Conservation (phyloP, 176 grass and related monocot species). For the Bromus sterilis region DNA sequence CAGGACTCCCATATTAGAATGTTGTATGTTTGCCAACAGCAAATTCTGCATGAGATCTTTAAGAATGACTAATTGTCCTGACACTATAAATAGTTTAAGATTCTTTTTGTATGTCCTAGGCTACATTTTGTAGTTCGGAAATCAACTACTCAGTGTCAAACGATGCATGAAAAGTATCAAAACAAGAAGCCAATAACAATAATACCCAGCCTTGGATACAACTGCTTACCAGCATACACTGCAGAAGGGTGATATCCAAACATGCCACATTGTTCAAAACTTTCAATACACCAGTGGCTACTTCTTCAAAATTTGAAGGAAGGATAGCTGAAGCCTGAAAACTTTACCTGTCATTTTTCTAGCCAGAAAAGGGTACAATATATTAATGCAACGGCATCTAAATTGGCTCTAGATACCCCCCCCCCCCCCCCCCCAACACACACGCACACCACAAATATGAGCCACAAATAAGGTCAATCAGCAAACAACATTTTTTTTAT, state of each 20-base stretch:
- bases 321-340: conserved; percentile 77
- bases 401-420: conserved; percentile 2
- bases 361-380: conserved; percentile 4
- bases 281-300: conserved; percentile 92
- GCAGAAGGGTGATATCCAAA: conserved; percentile 86
- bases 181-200: conserved; percentile 6
- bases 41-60: conserved; percentile 8
- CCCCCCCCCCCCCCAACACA: too few relatives aligned
- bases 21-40: not conserved
- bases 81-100: not conserved
- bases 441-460: too few relatives aligned
- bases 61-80: not conserved
- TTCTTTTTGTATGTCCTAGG: not conserved
- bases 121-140: not conserved
- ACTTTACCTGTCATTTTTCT: conserved; percentile 5
- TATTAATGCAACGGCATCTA: conserved; percentile 1
- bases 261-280: conserved; percentile 92
- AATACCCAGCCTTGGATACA: conserved; percentile 3
- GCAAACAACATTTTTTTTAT: not conserved
- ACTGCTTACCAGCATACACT: conserved; percentile 87
- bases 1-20: not conserved
- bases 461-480: too few relatives aligned
- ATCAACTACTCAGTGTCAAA: not conserved
- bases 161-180: not conserved
- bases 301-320: conserved; percentile 99